These are phyloP conservation scores for Saccharomycopsis sp. DNA, from an alignment of 805 yeast species.

Conservation along the genomic window DNA sequence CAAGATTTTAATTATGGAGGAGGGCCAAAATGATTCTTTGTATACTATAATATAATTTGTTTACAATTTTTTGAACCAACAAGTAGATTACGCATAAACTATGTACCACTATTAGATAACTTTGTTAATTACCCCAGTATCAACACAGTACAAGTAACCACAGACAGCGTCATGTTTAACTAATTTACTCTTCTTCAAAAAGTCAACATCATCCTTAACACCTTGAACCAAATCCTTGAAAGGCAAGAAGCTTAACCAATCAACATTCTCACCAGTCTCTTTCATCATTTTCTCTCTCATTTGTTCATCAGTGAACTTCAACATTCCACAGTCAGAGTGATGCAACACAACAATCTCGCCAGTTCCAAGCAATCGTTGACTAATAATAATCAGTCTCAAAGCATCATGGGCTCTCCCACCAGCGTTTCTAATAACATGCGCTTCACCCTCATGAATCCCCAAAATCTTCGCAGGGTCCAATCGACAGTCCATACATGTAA, in stretches of 20 bases:
- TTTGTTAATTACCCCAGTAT: conserved; percentile 30
- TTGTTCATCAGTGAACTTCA: conserved; percentile 32
- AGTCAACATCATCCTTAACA: conserved; percentile 32
- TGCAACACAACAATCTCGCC: conserved; percentile 34
- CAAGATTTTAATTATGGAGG: not conserved
- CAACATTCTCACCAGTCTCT: conserved; percentile 29
- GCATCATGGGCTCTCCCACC: conserved; percentile 38
- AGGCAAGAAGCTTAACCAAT: conserved; percentile 31
- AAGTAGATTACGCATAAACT: too few species aligned
- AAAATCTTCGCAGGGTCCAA: conserved; percentile 33
- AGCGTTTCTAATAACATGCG: conserved; percentile 38
- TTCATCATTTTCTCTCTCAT: conserved; percentile 28
- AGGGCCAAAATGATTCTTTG: too few species aligned
- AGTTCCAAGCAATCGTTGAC: conserved; percentile 35
- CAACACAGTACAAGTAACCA: conserved; percentile 35
- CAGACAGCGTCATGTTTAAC: conserved; percentile 33
- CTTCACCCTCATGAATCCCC: conserved; percentile 36
- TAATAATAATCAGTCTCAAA: conserved; percentile 33
- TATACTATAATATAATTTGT: not conserved
- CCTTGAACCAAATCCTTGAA: conserved; percentile 31
- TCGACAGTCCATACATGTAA: conserved; percentile 38
- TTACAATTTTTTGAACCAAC: not conserved
- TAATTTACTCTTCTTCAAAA: conserved; percentile 27
- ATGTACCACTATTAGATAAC: too few species aligned
- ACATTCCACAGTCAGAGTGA: conserved; percentile 41